Conservation (phyloP, 176 grass and related monocot genomes). For the Triticum monococcum region DNA sequence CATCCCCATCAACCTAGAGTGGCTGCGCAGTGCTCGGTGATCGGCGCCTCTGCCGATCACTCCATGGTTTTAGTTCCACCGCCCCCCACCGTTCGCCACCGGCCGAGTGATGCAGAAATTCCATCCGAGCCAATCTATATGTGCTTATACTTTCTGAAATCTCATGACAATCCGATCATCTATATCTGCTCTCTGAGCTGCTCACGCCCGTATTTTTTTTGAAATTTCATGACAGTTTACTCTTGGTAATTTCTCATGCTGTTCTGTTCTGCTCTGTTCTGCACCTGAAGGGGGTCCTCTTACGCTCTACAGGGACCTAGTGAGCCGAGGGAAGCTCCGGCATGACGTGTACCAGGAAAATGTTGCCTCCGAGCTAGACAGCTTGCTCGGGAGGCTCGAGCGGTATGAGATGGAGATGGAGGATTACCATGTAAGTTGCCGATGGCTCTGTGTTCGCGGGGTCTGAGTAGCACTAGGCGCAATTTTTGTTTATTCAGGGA, state of each 20-base stretch:
- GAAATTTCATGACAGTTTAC: background rate
- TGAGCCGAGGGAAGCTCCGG: slow-evolving; percentile 65
- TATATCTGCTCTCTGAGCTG: no score
- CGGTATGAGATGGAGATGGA: slow-evolving; percentile 93
- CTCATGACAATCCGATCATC: background rate
- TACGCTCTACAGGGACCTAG: slow-evolving; percentile 43
- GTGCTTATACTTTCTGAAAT: background rate
- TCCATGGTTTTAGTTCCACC: background rate
- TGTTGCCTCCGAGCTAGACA: slow-evolving; percentile 67
- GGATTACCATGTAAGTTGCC: slow-evolving; percentile 79
- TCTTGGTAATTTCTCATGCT: background rate
- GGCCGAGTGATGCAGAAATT: background rate
- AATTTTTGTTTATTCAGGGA: background rate
- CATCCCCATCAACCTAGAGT: background rate
- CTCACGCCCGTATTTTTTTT: background rate
- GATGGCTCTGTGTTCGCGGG: background rate
- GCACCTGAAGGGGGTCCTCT: slow-evolving; percentile 67
- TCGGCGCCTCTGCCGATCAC: background rate
- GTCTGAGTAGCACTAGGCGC: background rate
- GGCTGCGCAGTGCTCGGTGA: no score
- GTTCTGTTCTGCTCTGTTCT: slow-evolving; percentile 25
- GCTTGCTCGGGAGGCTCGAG: slow-evolving; percentile 58
- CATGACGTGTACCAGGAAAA: slow-evolving; percentile 78
- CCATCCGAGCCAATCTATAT: background rate
- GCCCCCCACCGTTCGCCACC: background rate